Base-by-base conservation (phyloP, 768 basidiomycete species). In the Chiua virens region DNA sequence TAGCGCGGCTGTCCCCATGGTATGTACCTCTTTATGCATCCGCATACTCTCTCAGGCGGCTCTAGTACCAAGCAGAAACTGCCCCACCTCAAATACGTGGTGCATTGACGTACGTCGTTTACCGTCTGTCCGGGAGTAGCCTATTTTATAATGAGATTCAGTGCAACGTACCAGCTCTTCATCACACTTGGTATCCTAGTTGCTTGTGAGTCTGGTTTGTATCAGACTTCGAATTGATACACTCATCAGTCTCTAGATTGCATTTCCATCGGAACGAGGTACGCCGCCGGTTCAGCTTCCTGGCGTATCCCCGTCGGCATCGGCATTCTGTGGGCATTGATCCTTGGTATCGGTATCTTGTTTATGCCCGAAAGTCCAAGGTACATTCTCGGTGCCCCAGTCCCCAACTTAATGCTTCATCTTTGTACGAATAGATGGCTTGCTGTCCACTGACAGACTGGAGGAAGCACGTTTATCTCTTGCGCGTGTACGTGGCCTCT, bases 1-100 rank as follows among this genome's bases (percentile, higher is more conserved):
- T 7, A 82, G 80, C 38, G 82, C 84, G 28, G 83, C 80, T 8
- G 83, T 87, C 0, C 86, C 85, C 0, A 82, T 86, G 72, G 79
- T 78, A 48, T 38, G 51, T 54, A 20, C 9, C 13, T 43, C 25
- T 63, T 37, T 22, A 38, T 27, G 14, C 32, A 9, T 28, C 30
- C 43, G 36, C 45, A 43, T 23, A 32, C 40, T 20, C 43, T 43
- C 52, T 62, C 25, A 57, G 7, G 30, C 2, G 6, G 35, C 45
- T 51, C 28, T 44, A 80, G 76, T 87, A 85, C 64, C 82, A 86
- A 76, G 83, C 84, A 9, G 86, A 88, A 66, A 83, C 82, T 0
- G 86, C 85, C 0, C 88, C 87, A 13, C 74, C 82, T 11, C 80
- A 87, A 55, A 82, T 89, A 49, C 79, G 87, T 47, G 87, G 88